Percentiles rank a stretch among this genome's conserved stretches.
Conservation (phyloP, 192 early-diverging fungal genomes). For the Podila epigama region DNA sequence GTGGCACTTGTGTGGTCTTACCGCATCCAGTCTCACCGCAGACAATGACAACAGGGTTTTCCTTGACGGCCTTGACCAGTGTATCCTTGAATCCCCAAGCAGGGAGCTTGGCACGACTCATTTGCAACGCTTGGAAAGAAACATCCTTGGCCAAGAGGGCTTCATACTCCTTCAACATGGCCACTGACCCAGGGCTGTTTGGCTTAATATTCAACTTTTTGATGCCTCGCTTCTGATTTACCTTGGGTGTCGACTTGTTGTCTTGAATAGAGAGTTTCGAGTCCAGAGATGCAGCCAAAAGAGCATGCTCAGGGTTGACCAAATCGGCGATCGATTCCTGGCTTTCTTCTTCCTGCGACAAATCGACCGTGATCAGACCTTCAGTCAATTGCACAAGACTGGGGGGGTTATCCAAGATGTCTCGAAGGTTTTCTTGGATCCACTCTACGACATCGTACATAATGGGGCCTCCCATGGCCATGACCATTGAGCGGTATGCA, state of each 20-base stretch:
- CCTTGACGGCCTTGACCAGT: conserved; percentile 63
- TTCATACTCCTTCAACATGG: conserved; percentile 40
- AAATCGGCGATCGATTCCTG: conserved; percentile 23
- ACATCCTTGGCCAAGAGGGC: conserved; percentile 9
- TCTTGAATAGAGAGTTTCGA: conserved; percentile 6
- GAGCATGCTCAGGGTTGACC: neutral
- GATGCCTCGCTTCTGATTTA: conserved; percentile 7
- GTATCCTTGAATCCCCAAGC: conserved; percentile 66
- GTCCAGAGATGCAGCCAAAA: conserved; percentile 4
- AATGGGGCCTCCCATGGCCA: conserved; percentile 58
- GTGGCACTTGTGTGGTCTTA: conserved; percentile 83
- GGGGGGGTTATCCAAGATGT: conserved; percentile 60
- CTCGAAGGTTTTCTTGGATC: conserved; percentile 57
- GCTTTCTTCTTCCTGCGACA: conserved; percentile 16
- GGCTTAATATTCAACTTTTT: conserved; percentile 31
- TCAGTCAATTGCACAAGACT: conserved; percentile 54
- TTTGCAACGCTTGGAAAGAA: conserved; percentile 33
- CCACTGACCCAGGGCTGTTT: conserved; percentile 34
- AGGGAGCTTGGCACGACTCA: conserved; percentile 65
- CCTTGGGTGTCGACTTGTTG: neutral
- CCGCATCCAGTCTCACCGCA: conserved; percentile 80
- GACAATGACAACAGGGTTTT: conserved; percentile 68
- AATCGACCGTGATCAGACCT: conserved; percentile 27
- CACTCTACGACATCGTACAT: conserved; percentile 66
- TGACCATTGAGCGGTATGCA: conserved; percentile 44